phyloP scores from a whole-genome alignment of 305 asterid species.

The Fraxinus latifolia region DNA sequence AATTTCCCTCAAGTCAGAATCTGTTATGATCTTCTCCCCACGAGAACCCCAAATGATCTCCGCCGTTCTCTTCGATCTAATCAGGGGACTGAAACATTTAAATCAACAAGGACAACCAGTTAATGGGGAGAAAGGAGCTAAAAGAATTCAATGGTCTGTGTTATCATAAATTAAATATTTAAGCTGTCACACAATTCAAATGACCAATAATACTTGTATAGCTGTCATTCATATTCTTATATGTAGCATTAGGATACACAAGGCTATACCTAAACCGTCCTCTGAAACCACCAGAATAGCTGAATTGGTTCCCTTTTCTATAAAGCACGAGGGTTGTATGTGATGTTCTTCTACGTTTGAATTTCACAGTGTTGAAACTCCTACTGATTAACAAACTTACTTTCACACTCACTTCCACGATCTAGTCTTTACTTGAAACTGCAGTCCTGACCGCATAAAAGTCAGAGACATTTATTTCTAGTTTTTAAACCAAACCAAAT shows the following conservation, averaged over 20 bases:
- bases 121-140: not conserved
- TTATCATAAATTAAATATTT: not conserved
- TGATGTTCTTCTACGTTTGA: not conserved
- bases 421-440: not conserved
- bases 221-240: not conserved
- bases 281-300: not conserved
- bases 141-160: not conserved
- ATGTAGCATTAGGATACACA: not conserved
- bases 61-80: constrained; percentile 89
- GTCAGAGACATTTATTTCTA: not conserved
- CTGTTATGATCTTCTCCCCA: constrained; percentile 72
- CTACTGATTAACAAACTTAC: not conserved
- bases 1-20: constrained; percentile 74
- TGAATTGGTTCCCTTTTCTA: not conserved
- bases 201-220: not conserved
- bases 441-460: not conserved
- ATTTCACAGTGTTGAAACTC: not conserved
- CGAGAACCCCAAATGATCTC: constrained; percentile 90
- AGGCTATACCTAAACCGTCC: not conserved
- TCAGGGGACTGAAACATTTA: constrained; percentile 64
- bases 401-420: not conserved
- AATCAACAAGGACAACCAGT: constrained; percentile 2
- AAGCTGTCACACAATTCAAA: not conserved
- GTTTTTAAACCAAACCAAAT: not conserved
- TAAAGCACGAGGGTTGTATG: not conserved